Evolutionary conservation across 805 yeast genomes (phyloP), one percentile per base, ranked within the genome.

Genomic region (Nakazawaea siamensis): DNA sequence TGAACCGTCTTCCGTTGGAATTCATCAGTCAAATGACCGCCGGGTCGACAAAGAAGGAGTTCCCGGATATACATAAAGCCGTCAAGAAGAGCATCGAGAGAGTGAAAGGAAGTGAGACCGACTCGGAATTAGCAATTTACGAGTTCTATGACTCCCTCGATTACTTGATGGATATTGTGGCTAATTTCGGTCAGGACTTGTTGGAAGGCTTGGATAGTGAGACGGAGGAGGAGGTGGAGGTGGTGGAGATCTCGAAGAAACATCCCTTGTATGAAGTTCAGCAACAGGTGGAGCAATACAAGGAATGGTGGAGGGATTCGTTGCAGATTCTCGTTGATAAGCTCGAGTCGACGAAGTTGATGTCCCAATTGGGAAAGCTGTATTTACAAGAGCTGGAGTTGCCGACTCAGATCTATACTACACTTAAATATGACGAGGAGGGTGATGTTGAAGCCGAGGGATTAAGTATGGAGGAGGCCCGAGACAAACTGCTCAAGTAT

Each of bases 111-210:
- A 20, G 23, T 20, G 7, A 7, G 18, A 54, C 64, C 1, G 45
- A 43, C 15, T 41, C 50, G 16, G 30, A 40, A 24, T 35, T 12
- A 7, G 31, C 70, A 19, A 61, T 57, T 30, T 66, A 70, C 38
- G 77, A 72, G 38, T 63, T 71, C 21, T 58, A 82, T 43, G 70
- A 72, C 35, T 64, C 73, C 1, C 57, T 78, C 30, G 83, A 81
- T 51, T 90, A 80, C 51, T 57, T 80, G 40, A 55, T 82, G 21
- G 88, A 80, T 38, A 71, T 81, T 40, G 64, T 78, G 21, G 75
- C 72, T 42, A 73, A 75, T 48, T 80, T 81, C 42, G 88, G 86
- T 18, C 61, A 64, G 28, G 68, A 70, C 31, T 62, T 68, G 18
- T 70, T 64, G 20, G 84, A 76, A 45, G 80, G 77, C 10, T 58